Evolutionary conservation across 208 protist species (phyloP).

Genomic region (Acanthamoeba sp.): DNA sequence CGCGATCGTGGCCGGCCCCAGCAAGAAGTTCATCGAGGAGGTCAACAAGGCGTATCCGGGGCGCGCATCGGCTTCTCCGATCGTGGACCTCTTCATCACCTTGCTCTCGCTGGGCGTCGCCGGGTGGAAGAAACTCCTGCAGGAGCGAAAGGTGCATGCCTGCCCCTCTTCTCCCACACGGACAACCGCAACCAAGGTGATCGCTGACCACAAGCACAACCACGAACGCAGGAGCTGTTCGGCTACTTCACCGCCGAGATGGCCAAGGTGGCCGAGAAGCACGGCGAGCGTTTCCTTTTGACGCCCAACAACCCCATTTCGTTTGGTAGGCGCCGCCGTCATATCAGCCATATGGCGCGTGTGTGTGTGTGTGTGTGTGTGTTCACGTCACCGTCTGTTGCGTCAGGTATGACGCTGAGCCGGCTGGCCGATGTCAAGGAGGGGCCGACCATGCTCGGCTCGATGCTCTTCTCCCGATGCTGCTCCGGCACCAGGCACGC

Average conservation of each 20-base stretch:
- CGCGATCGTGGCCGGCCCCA: constrained; percentile 85
- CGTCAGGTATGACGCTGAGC: constrained; percentile 36
- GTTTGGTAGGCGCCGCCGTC: background rate
- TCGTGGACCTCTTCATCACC: constrained; percentile 98
- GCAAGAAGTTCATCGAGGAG: constrained; percentile 79
- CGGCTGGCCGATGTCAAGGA: background rate
- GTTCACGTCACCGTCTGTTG: background rate
- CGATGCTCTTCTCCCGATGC: constrained; percentile 72
- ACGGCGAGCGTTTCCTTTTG: constrained; percentile 82
- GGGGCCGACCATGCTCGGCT: constrained; percentile 61
- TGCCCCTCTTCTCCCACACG: too few species aligned
- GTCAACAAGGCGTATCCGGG: constrained; percentile 93
- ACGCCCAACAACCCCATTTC: constrained; percentile 88
- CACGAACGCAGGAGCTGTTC: constrained; percentile 80
- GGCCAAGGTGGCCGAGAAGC: constrained; percentile 77
- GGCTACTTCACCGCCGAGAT: constrained; percentile 78
- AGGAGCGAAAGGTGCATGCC: constrained; percentile 87
- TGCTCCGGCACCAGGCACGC: constrained; percentile 55
- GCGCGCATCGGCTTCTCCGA: constrained; percentile 93
- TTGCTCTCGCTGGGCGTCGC: constrained; percentile 94
- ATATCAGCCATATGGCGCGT: too few species aligned
- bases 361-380: background rate
- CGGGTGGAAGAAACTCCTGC: constrained; percentile 91
- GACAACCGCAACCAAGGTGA: too few species aligned
- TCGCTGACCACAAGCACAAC: too few species aligned